Conservation (phyloP, 2,329 filamentous ascomycete genomes). For the Chrysoporthe cubensis region DNA sequence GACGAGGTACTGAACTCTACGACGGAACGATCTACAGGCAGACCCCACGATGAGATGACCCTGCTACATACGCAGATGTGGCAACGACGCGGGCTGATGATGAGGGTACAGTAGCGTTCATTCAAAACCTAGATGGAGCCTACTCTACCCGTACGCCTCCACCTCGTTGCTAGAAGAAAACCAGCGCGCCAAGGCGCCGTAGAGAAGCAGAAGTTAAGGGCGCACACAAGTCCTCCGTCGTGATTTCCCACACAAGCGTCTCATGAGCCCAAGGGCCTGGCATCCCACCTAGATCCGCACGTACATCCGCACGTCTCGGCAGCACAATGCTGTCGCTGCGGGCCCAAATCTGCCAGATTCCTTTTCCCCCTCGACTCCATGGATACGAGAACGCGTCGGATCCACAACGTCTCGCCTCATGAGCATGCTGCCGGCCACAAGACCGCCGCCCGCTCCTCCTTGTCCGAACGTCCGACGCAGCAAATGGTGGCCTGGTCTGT, state of each 20-base stretch:
- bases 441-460: not conserved
- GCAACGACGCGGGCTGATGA: not conserved
- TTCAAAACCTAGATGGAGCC: not conserved
- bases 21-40: not conserved
- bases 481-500: not conserved
- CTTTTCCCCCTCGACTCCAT: no score
- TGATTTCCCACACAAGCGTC: no score
- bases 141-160: not conserved
- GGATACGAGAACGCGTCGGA: not conserved
- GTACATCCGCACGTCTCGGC: no score
- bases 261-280: no score
- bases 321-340: no score
- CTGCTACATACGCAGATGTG: not conserved
- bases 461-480: not conserved
- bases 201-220: no score
- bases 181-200: no score
- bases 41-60: not conserved
- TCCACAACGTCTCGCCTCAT: not conserved
- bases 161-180: not conserved
- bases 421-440: not conserved
- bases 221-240: no score
- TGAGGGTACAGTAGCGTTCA: not conserved
- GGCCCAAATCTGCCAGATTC: no score
- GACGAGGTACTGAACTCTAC: not conserved
- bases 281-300: no score